Conservation (phyloP, 2,329 filamentous ascomycete species). For the Coniochaeta sp. region DNA sequence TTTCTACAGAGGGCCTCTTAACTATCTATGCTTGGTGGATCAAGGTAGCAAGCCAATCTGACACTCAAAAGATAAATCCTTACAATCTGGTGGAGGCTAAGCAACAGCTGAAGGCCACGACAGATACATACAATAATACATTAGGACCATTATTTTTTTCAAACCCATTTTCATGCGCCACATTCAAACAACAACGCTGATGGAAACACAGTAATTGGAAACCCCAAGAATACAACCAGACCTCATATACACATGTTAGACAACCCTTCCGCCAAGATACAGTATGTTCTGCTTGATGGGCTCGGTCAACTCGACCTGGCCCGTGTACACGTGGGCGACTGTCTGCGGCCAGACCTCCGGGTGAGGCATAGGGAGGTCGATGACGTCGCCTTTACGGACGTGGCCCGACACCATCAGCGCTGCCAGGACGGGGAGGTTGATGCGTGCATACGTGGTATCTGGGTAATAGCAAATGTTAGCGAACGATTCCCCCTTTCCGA, state of each 20-base stretch:
- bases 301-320: conserved; percentile 34
- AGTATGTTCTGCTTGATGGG: conserved; percentile 43
- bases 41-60: background rate
- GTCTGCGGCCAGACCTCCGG: conserved; percentile 49
- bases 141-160: background rate
- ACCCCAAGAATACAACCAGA: background rate
- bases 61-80: background rate
- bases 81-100: background rate
- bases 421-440: conserved; percentile 44
- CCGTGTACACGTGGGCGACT: conserved; percentile 47
- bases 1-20: too few relatives aligned
- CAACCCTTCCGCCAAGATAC: conserved; percentile 42
- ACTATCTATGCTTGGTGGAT: background rate
- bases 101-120: background rate
- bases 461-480: background rate
- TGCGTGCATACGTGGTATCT: conserved; percentile 41
- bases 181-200: background rate
- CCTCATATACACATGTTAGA: background rate
- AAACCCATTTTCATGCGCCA: background rate
- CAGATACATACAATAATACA: background rate
- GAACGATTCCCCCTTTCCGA: background rate
- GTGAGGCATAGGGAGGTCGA: conserved; percentile 51
- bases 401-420: conserved; percentile 46
- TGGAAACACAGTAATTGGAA: background rate
- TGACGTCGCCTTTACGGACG: conserved; percentile 40